Percentiles rank a stretch among this genome's conserved stretches.
Evolutionary conservation across 2,329 filamentous ascomycete genomes (phyloP).

Genomic region (Aspergillus texensis): DNA sequence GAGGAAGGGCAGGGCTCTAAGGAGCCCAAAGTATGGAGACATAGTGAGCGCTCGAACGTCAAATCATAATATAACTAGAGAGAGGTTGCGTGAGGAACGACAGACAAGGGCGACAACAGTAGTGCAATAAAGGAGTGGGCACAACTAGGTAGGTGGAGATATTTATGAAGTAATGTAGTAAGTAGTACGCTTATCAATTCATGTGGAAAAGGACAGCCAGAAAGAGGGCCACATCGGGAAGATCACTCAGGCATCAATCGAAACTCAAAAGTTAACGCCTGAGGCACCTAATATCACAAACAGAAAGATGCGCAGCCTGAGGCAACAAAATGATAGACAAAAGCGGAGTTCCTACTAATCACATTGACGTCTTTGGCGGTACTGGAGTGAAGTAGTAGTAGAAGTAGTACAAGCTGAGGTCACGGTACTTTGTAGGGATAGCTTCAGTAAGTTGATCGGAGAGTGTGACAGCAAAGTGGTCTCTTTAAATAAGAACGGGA

Average conservation of each 20-base stretch:
- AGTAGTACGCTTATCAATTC: not conserved
- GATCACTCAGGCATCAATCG: not conserved
- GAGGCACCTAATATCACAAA: not conserved
- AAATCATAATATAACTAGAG: conserved; percentile 20
- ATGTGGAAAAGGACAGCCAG: not conserved
- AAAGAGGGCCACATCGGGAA: not conserved
- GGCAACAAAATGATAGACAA: not conserved
- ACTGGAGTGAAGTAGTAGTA: not conserved
- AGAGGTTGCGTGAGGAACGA: not conserved
- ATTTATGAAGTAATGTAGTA: not conserved
- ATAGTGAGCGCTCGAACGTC: conserved; percentile 25
- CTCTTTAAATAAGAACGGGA: not conserved
- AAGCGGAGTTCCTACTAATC: not conserved
- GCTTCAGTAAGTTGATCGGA: too few relatives aligned
- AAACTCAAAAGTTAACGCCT: not conserved
- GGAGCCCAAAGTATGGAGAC: conserved; percentile 28
- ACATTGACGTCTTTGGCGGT: not conserved
- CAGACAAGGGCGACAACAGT: not conserved
- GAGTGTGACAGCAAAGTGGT: not conserved
- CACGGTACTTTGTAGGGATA: too few relatives aligned
- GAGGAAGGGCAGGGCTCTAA: conserved; percentile 29
- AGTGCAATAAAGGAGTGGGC: not conserved
- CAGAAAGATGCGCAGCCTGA: not conserved
- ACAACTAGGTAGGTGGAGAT: not conserved
- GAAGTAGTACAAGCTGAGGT: not conserved